Evolutionary conservation across 1,139 yeast genomes (phyloP).

Genomic region (Nadsonia commutata): DNA sequence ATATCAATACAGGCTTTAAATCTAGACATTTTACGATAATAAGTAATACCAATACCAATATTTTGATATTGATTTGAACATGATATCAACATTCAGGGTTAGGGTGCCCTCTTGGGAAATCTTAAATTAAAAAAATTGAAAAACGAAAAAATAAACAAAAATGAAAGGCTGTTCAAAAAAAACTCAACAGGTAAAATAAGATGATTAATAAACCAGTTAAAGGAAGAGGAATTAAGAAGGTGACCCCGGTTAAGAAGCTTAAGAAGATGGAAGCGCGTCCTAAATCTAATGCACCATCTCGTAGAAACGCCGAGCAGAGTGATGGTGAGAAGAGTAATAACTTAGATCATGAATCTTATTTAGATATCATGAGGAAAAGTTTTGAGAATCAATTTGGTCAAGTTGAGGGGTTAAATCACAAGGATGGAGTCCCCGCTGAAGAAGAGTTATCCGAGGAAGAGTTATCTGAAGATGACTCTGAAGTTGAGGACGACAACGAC

Average conservation of each 20-base stretch:
- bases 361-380: constrained; percentile 5
- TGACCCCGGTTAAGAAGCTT: constrained; percentile 1
- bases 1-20: constrained; percentile 93
- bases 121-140: not conserved
- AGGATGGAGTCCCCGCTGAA: constrained; percentile 3
- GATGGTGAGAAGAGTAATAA: too few species aligned
- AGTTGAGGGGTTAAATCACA: constrained; percentile 6
- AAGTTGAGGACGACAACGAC: constrained; percentile 2
- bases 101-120: too few species aligned
- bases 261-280: constrained; percentile 4
- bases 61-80: too few species aligned
- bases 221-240: not conserved
- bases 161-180: not conserved
- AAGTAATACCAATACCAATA: too few species aligned
- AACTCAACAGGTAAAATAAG: not conserved
- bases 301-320: too few species aligned
- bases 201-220: constrained; percentile 1
- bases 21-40: constrained; percentile 43
- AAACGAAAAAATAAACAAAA: not conserved
- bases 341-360: too few species aligned
- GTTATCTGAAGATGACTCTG: constrained; percentile 2
- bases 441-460: constrained; percentile 3
- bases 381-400: constrained; percentile 12
- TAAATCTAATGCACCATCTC: too few species aligned
- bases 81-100: too few species aligned